These are phyloP conservation scores for Pseudogymnoascus sp. DNA, from an alignment of 2,329 filamentous ascomycete genomes.

Conservation along the genomic window DNA sequence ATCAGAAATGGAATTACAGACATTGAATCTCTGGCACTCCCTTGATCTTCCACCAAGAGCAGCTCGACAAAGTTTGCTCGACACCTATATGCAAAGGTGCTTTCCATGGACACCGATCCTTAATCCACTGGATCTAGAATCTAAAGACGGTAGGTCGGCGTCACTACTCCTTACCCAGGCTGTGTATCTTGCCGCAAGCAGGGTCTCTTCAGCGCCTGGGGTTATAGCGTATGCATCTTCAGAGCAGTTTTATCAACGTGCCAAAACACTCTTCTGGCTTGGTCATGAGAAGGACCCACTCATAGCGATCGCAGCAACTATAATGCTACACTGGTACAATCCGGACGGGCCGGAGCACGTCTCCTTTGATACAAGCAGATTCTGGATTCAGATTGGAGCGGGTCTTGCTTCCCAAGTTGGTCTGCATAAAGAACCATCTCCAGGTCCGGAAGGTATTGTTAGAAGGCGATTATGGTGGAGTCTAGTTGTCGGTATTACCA, in stretches of 20 bases:
- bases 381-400: background rate
- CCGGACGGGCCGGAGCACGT: slow-evolving; percentile 30
- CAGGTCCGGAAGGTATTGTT: background rate
- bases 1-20: background rate
- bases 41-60: background rate
- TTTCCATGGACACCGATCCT: background rate
- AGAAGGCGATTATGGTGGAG: background rate
- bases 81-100: background rate
- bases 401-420: background rate
- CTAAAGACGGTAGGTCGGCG: background rate
- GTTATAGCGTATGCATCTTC: background rate
- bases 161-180: background rate
- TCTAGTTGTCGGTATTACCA: background rate
- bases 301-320: slow-evolving; percentile 27
- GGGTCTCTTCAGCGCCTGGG: background rate
- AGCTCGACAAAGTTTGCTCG: background rate
- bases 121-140: background rate
- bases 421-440: background rate
- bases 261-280: slow-evolving; percentile 28
- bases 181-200: background rate
- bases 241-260: slow-evolving; percentile 23
- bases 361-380: background rate
- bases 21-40: background rate
- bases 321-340: slow-evolving; percentile 30
- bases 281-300: slow-evolving; percentile 29